Percentiles rank a stretch among this genome's conserved stretches.
These are phyloP conservation scores for Colletotrichum tofieldiae DNA, from an alignment of 2,329 filamentous ascomycete genomes.

Conservation along the genomic window DNA sequence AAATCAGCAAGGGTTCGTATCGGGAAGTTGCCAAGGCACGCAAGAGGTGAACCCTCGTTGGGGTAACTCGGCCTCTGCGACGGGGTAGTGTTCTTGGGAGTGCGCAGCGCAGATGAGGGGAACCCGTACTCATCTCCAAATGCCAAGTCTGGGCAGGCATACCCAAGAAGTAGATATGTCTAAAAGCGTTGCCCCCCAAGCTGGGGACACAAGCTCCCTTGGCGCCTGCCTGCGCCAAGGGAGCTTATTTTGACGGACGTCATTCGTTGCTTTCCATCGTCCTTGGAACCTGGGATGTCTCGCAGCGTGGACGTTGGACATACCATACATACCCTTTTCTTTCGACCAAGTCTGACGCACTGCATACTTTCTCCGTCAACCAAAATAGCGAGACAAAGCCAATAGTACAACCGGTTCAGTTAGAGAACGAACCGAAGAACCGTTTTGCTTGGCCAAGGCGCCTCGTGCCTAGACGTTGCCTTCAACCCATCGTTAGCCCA, in stretches of 20 bases:
- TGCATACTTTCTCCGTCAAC: too few species aligned
- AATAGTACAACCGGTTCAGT: too few species aligned
- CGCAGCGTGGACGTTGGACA: too few species aligned
- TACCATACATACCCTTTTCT: not conserved
- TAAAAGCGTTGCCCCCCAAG: too few species aligned
- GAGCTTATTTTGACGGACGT: not conserved
- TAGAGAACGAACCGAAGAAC: too few species aligned
- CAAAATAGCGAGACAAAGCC: too few species aligned
- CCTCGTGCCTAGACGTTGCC: too few species aligned
- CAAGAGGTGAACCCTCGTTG: slow-evolving; percentile 18
- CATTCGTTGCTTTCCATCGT: not conserved
- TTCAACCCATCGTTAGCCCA: too few species aligned
- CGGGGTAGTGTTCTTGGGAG: not conserved
- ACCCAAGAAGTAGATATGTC: not conserved
- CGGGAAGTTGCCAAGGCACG: slow-evolving; percentile 40
- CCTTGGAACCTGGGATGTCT: not conserved
- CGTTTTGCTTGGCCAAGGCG: too few species aligned
- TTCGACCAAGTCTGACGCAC: not conserved
- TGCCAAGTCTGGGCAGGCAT: not conserved
- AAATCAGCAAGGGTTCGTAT: slow-evolving; percentile 50
- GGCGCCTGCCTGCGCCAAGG: not conserved
- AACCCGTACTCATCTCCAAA: slow-evolving; percentile 2
- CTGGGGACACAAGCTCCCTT: not conserved
- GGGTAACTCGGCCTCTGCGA: not conserved
- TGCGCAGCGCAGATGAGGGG: slow-evolving; percentile 5